A percentile compares a stretch with the other conserved stretches of the same genome.
Evolutionary conservation across 805 yeast species (phyloP).

Genomic region (Lachancea thermotolerans): DNA sequence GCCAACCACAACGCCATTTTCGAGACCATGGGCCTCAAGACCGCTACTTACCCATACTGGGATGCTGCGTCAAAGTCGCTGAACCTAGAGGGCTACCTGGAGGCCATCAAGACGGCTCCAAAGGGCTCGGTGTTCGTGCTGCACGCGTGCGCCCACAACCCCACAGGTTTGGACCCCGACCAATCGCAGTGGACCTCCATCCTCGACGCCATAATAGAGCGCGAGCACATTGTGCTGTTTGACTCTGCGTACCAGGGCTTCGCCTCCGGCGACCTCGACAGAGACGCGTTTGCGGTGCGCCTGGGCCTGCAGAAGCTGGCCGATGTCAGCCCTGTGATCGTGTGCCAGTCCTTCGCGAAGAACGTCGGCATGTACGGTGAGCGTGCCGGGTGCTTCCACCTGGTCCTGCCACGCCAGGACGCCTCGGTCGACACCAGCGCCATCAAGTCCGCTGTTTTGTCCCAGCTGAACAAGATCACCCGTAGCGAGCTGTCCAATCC

Average conservation of each 20-base stretch:
- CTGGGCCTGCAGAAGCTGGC: constrained; percentile 45
- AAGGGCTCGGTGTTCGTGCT: constrained; percentile 72
- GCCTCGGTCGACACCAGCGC: constrained; percentile 28
- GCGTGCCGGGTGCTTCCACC: constrained; percentile 89
- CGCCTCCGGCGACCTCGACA: constrained; percentile 78
- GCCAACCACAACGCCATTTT: constrained; percentile 90
- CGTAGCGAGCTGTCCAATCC: constrained; percentile 89
- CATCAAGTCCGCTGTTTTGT: constrained; percentile 50
- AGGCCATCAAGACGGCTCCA: constrained; percentile 58
- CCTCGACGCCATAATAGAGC: constrained; percentile 50
- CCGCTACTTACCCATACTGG: constrained; percentile 81
- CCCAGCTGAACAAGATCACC: constrained; percentile 70
- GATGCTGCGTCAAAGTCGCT: constrained; percentile 61
- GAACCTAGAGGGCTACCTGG: constrained; percentile 61
- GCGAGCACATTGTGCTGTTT: constrained; percentile 72
- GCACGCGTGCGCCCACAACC: constrained; percentile 97
- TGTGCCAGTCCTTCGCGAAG: constrained; percentile 95
- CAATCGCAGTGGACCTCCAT: constrained; percentile 73
- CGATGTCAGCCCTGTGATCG: constrained; percentile 51
- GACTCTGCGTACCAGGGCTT: constrained; percentile 98
- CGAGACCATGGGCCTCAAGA: constrained; percentile 57
- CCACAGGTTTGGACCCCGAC: constrained; percentile 94
- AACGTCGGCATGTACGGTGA: constrained; percentile 97
- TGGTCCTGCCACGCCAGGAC: constrained; percentile 44
- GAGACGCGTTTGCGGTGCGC: constrained; percentile 74